phyloP scores from a whole-genome alignment of 805 yeast species.

The Spathaspora arborariae region DNA sequence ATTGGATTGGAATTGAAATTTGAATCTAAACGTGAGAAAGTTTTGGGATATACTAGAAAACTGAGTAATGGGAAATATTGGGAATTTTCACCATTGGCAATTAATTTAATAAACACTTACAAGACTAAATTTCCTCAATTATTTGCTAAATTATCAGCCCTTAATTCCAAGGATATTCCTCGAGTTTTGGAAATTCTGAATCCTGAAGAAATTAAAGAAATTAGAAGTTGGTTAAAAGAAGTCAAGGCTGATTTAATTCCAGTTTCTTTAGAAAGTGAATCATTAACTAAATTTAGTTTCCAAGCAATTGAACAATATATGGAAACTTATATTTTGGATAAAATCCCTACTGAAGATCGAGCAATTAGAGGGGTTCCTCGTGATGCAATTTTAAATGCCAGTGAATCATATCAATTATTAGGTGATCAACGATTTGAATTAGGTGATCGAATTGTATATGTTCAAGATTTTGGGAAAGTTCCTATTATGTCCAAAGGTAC shows the following conservation, averaged over 20 bases:
- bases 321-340: slow-evolving; percentile 44
- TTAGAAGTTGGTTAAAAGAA: slow-evolving; percentile 47
- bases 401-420: slow-evolving; percentile 65
- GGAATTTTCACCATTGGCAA: slow-evolving; percentile 79
- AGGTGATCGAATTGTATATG: slow-evolving; percentile 88
- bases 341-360: slow-evolving; percentile 42
- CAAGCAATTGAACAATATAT: slow-evolving; percentile 59
- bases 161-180: slow-evolving; percentile 31
- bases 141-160: slow-evolving; percentile 38
- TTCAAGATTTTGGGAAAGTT: slow-evolving; percentile 83
- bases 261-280: slow-evolving; percentile 75
- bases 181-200: slow-evolving; percentile 30
- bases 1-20: slow-evolving; percentile 84
- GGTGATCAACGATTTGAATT: slow-evolving; percentile 72
- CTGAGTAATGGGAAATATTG: slow-evolving; percentile 48
- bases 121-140: slow-evolving; percentile 57
- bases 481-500: slow-evolving; percentile 88
- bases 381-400: slow-evolving; percentile 75
- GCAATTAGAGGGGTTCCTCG: slow-evolving; percentile 80
- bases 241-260: slow-evolving; percentile 46
- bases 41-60: slow-evolving; percentile 79
- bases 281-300: slow-evolving; percentile 64
- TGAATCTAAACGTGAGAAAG: slow-evolving; percentile 76
- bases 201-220: slow-evolving; percentile 43
- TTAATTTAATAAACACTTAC: slow-evolving; percentile 62